These are phyloP conservation scores for Penicillium salamii DNA, from an alignment of 495 filamentous ascomycete genomes.

Conservation along the genomic window DNA sequence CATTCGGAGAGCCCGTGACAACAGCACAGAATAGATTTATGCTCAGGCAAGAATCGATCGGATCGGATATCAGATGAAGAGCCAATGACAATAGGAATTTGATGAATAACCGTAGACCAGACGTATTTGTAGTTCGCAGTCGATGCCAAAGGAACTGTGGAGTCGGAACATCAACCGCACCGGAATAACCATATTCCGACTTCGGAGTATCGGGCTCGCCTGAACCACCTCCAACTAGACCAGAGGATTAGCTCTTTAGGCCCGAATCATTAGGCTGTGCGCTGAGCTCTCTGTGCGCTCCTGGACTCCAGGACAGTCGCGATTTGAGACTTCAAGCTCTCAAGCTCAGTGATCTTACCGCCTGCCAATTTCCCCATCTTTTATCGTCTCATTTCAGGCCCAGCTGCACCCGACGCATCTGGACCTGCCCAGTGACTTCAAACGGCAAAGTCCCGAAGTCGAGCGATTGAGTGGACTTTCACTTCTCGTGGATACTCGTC, in stretches of 20 bases:
- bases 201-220: conserved; percentile 14
- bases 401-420: conserved; percentile 1
- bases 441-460: neutral
- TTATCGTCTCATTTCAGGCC: conserved; percentile 2
- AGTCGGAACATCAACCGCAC: neutral
- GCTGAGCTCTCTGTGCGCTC: conserved; percentile 4
- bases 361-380: no score
- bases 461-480: conserved; percentile 1
- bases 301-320: conserved; percentile 10
- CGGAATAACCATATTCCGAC: conserved; percentile 4
- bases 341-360: no score
- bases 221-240: conserved; percentile 9
- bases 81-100: no score
- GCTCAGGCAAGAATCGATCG: no score
- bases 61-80: no score
- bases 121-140: no score
- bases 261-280: conserved; percentile 7
- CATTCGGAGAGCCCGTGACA: no score
- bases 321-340: neutral
- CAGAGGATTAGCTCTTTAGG: conserved; percentile 3
- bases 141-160: no score
- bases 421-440: neutral
- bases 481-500: conserved; percentile 5
- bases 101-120: no score
- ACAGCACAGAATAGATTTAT: no score